Base-by-base conservation (phyloP, 495 filamentous ascomycete species). In the Xylaria curta region DNA sequence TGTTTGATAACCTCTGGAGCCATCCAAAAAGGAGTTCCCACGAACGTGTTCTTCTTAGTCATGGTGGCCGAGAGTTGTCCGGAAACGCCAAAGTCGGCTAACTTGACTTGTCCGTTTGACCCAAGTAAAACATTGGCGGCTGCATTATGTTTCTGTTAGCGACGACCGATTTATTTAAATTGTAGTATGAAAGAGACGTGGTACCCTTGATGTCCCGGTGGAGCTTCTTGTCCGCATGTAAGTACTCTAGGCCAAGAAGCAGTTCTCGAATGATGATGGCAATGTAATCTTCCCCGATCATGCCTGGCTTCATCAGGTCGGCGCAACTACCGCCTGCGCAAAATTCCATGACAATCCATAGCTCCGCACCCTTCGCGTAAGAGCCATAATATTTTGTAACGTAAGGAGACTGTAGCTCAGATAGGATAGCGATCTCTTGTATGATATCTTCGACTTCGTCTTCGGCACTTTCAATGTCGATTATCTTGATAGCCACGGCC, bases 11-110 rank as follows among this genome's bases (percentile, higher is more conserved):
- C 96, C 80, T 99, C 96, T 10, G 96, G 96, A 5, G 96, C 96
- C 96, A 99, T 99, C 96, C 96, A 99, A 82, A 98, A 99, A 0
- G 96, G 96, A 2, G 96, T 98, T 17, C 96, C 96, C 28, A 99
- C 96, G 78, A 99, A 99, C 0, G 96, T 99, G 77, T 98, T 99
- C 81, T 97, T 97, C 83, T 98, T 97, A 31, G 97, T 97, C 93
- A 98, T 98, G n/a, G 96, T 98, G 2, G 94, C 94, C 28, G 95
- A 95, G n/a, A 99, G 86, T 77, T 99, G 96, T 17, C 95, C 94
- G 28, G 95, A 97, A 19, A 99, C 96, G 56, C 96, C 96, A 82
- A 99, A 99, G 81, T 99, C 96, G 10, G 96, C 96, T 69, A 99
- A 84, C 80, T 99, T 99, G 68, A 99, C 96, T 81, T 98, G 94